Conservation (phyloP, 139 green algal species). For the Tetradesmus obliquus region DNA sequence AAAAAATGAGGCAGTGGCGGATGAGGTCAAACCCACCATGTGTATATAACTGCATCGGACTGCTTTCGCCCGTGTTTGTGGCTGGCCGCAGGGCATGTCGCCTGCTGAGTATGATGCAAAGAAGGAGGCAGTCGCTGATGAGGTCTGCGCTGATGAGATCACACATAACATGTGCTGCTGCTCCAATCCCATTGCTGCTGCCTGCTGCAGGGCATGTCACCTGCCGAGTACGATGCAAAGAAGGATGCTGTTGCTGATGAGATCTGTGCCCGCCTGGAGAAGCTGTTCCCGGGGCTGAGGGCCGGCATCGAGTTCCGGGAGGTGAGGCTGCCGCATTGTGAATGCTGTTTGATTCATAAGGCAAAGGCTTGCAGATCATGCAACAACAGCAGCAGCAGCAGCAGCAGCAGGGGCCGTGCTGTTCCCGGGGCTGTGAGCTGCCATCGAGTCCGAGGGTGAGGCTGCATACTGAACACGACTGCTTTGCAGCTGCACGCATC, state of each 20-base stretch:
- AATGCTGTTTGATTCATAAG: neutral
- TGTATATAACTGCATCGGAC: no score
- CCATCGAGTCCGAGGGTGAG: conserved; percentile 76
- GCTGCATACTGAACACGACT: neutral
- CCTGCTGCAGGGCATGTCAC: conserved; percentile 47
- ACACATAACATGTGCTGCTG: no score
- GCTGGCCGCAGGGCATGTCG: no score
- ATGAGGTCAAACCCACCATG: no score
- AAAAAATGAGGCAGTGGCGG: no score
- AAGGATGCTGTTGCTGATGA: conserved; percentile 85
- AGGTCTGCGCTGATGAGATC: no score
- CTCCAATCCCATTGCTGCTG: neutral
- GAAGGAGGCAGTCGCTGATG: no score
- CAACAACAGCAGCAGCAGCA: neutral
- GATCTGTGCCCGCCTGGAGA: conserved; percentile 87
- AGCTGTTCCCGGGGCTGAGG: conserved; percentile 84
- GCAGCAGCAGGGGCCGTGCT: conserved; percentile 18
- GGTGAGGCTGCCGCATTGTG: conserved; percentile 35
- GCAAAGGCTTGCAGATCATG: neutral
- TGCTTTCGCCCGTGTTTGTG: no score
- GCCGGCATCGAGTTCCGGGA: conserved; percentile 76
- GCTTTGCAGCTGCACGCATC: no score
- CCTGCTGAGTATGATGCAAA: conserved; percentile 57
- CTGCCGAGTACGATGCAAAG: conserved; percentile 60
- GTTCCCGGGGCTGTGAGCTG: conserved; percentile 83